phyloP scores from a whole-genome alignment of 164 flowering plant species.

The Umbilicus rupestris region DNA sequence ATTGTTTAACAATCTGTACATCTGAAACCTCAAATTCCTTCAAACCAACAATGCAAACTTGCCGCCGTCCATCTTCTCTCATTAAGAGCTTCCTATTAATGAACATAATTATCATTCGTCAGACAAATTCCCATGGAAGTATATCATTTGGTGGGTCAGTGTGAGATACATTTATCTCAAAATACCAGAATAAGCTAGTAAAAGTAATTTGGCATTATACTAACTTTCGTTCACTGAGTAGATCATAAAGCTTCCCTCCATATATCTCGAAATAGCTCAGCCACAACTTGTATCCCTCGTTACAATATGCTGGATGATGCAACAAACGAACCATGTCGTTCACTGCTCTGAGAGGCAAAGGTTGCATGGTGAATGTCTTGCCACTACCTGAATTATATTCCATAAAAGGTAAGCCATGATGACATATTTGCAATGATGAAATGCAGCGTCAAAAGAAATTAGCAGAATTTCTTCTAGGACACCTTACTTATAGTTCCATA shows the following conservation, averaged over 20 bases:
- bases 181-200: background rate
- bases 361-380: conserved; percentile 97
- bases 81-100: conserved; percentile 77
- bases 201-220: conserved; percentile 12
- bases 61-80: conserved; percentile 99
- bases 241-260: conserved; percentile 96
- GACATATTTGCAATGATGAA: background rate
- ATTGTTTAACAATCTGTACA: conserved; percentile 92
- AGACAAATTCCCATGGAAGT: background rate
- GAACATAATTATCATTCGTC: conserved; percentile 13
- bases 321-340: conserved; percentile 80
- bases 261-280: conserved; percentile 97
- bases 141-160: background rate
- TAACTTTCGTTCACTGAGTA: conserved; percentile 92
- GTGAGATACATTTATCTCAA: no score
- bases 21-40: conserved; percentile 97
- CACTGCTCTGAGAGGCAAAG: conserved; percentile 86
- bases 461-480: background rate
- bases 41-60: conserved; percentile 97
- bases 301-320: conserved; percentile 79
- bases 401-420: background rate
- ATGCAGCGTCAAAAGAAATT: background rate
- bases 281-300: conserved; percentile 84
- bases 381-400: conserved; percentile 81
- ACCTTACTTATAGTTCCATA: background rate